Base-by-base conservation (phyloP, 2,329 filamentous ascomycete species). In the Thielaviopsis ethacetica region DNA sequence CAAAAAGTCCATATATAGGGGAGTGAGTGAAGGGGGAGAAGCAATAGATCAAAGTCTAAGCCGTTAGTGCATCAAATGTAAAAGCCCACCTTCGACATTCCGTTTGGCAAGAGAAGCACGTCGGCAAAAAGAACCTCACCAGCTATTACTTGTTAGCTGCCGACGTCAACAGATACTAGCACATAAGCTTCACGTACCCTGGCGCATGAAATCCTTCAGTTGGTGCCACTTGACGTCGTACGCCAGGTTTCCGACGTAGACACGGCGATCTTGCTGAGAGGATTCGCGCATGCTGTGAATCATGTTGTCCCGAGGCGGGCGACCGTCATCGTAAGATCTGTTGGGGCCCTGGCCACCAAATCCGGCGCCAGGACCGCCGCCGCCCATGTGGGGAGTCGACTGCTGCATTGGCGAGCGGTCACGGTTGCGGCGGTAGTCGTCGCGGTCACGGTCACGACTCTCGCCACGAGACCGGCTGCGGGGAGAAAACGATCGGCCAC, bases 1-100 rank as follows among this genome's bases (percentile, higher is more conserved):
- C 83, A 88, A 86, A 86, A 70, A 44, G 38, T 44, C 69, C 70
- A 73, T 75, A 72, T 74, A 77, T 73, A 68, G 70, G 73, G 76
- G 76, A 74, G 72, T 80, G 80, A 83, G 76, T 77, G 78, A 77
- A 84, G 75, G 79, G 65, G 68, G 67, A 85, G 83, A 86, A 61
- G 56, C 56, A 56, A 59, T 86, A 84, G 75, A 82, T 57, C 56
- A 61, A 59, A 54, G 58, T 62, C 60, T 57, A 54, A 59, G 57
- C 57, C 57, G 51, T 59, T 38, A 58, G 54, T 61, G 81, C 84
- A 83, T 86, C 86, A 91, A 80, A 78, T 83, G 79, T 87, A 86
- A 81, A 85, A 84, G 90, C 88, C 89, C 91, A 97, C 91, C 91
- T 98, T 98, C 88, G 91, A 97, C 93, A 98, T 98, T 91, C 93